Base-by-base conservation (phyloP, 345 rosid genomes). In the Bruguiera parviflora region DNA sequence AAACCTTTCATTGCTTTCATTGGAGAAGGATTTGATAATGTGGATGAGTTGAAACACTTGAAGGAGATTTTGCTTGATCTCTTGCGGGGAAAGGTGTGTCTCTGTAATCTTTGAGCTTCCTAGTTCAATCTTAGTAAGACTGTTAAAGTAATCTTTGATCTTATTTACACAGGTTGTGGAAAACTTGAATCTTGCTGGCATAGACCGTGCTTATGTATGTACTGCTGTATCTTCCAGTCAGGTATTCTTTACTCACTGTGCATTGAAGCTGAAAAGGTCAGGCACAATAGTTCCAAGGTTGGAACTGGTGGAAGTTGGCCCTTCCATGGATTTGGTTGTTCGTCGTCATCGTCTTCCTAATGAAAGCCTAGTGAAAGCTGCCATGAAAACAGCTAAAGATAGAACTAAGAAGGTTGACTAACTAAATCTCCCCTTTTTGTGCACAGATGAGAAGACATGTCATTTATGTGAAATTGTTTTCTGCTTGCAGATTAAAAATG, bases 261-360 rank as follows among this genome's bases (percentile, higher is more conserved):
- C 97, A 0, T 22, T 95, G 71, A 84, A 91, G 71, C 88, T 95
- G 25, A 95, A 92, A 64, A 92, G 82, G 80, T 95, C 99, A 2
- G 98, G 98, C 22, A 79, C 91, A 2, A 64, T 89, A n/a, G 91
- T 95, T 24, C 98, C 99, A 16, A 87, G 89, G 79, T 85, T 90
- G 79, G 98, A 95, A 84, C 82, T 95, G 37, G 88, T 90, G 21
- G 98, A 95, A 83, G 88, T 90, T 8, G 98, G 99, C 63, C 99
- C 98, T 19, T 92, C 97, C 7, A 92, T 92, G 98, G 99, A 95
- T 71, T 84, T 95, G 35, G 96, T 92, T 53, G 77, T 85, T 64
- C 86, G 98, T n/a, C 94, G 98, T 64, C 89, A 92, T 73, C 93
- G 92, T 53, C 94, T 83, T 71, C 97, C 99, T n/a, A 84, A 87